Base-by-base conservation (phyloP, 1,284 basidiomycete genomes). In the Gomphus bonarii region DNA sequence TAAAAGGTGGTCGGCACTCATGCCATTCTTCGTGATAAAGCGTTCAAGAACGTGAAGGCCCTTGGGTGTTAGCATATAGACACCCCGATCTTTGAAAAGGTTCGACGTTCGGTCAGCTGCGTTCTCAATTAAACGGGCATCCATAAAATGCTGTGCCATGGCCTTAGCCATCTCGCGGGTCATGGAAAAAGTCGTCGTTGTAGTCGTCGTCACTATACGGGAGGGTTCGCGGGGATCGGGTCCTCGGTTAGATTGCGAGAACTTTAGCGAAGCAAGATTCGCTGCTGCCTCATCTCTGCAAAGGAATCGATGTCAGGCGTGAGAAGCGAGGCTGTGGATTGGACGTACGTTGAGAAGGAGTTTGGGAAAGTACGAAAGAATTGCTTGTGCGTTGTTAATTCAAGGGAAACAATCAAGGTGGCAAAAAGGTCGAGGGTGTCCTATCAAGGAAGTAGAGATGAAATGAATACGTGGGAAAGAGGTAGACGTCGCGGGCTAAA, bases 141-240 rank as follows among this genome's bases (percentile, higher is more conserved):
- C 95, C 90, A 99, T 95, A 68, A 98, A 99, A 68, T 98, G 95
- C 72, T 99, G 95, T 72, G 93, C 93, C 84, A 99, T 98, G 36
- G 92, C 93, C 74, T 97, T 97, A 60, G 97, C 97, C 89, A 99
- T 99, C 50, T 99, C 95, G 63, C 94, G 85, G 62, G 92, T 94
- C 97, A 99, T 99, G 61, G 93, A 95, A 73, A 99, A 99, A 22
- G 97, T 99, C 46, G 97, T 99, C 9, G 95, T 99, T 5, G 97
- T 99, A 0, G 97, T 99, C 1, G 95, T 99, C 63, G 97, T 98
- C 66, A 99, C 88, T 69, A 99, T 93, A 66, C 95, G 86, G 70
- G 90, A 84, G 61, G 94, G 93, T 73, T 99, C 95, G 73, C 92
- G 89, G 59, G 97, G 95, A 79, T 99, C 97, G 65, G 95, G 91